phyloP scores from a whole-genome alignment of 495 filamentous ascomycete genomes.

The Xylaria cubensis region DNA sequence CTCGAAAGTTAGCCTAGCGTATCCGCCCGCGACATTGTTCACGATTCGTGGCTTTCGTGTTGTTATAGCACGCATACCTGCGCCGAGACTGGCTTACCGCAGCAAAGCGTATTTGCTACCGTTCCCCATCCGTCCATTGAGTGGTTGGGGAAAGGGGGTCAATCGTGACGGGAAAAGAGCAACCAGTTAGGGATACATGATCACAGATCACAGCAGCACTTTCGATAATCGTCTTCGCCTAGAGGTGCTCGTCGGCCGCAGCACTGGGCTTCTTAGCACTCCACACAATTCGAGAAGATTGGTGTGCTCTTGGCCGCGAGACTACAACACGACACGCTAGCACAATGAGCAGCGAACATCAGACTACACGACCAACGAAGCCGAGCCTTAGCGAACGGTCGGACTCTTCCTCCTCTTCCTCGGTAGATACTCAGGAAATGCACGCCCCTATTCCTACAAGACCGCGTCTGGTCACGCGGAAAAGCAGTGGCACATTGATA shows the following conservation, averaged over 20 bases:
- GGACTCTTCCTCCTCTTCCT: conserved; percentile 50
- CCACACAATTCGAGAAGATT: neutral
- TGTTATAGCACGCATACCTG: conserved; percentile 8
- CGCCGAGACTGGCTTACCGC: conserved; percentile 12
- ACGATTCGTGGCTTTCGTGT: neutral
- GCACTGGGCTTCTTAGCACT: neutral
- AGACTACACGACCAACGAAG: conserved; percentile 24
- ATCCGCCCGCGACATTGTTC: conserved; percentile 1
- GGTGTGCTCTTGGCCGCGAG: neutral
- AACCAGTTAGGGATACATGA: conserved; percentile 8
- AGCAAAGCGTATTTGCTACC: conserved; percentile 6
- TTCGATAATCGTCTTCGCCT: neutral
- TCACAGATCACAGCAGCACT: neutral
- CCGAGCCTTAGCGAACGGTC: conserved; percentile 42
- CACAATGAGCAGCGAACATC: conserved; percentile 38
- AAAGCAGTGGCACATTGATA: conserved; percentile 81
- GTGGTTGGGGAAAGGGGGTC: conserved; percentile 24
- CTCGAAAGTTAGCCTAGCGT: neutral
- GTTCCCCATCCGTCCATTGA: conserved; percentile 21
- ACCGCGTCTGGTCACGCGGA: conserved; percentile 64
- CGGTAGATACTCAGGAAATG: conserved; percentile 46
- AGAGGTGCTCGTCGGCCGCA: conserved; percentile 15
- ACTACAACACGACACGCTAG: conserved; percentile 8
- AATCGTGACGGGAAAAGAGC: conserved; percentile 18
- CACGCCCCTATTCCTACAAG: conserved; percentile 55